Percentiles rank a stretch among this genome's conserved stretches.
These are phyloP conservation scores for Lactarius tabidus DNA, from an alignment of 768 basidiomycete genomes.

Conservation along the genomic window DNA sequence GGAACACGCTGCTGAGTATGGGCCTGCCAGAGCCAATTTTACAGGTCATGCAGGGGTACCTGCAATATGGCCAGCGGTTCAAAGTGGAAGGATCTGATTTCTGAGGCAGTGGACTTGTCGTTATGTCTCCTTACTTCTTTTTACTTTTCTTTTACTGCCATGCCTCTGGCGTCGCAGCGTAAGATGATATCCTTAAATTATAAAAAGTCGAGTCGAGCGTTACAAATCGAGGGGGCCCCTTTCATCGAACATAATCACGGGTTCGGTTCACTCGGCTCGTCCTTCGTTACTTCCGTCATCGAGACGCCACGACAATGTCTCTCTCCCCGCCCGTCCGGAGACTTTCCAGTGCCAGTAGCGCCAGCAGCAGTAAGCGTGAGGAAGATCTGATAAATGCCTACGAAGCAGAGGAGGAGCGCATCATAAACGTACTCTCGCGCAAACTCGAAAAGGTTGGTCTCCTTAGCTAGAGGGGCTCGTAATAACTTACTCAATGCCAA, in stretches of 20 bases:
- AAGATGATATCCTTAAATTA: slow-evolving; percentile 18
- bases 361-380: slow-evolving; percentile 44
- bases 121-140: not conserved
- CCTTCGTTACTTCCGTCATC: not conserved
- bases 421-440: slow-evolving; percentile 76
- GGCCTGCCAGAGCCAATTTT: slow-evolving; percentile 84
- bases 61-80: slow-evolving; percentile 84
- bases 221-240: not conserved
- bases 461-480: not conserved
- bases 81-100: slow-evolving; percentile 85
- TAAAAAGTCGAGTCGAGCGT: slow-evolving; percentile 3
- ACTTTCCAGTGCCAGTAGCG: slow-evolving; percentile 50
- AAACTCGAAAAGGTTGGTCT: slow-evolving; percentile 74
- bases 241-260: not conserved
- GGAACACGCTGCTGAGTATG: slow-evolving; percentile 91
- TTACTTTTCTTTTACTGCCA: slow-evolving; percentile 2
- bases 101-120: slow-evolving; percentile 31
- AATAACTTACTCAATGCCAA: not conserved
- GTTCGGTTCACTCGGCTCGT: not conserved
- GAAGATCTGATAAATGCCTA: slow-evolving; percentile 85
- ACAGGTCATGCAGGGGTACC: slow-evolving; percentile 90
- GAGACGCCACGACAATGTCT: slow-evolving; percentile 31
- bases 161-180: not conserved
- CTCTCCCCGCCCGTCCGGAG: slow-evolving; percentile 55
- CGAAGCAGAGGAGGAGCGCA: slow-evolving; percentile 87